Conservation (phyloP, 208 protist genomes). For the Porcisia deanei region DNA sequence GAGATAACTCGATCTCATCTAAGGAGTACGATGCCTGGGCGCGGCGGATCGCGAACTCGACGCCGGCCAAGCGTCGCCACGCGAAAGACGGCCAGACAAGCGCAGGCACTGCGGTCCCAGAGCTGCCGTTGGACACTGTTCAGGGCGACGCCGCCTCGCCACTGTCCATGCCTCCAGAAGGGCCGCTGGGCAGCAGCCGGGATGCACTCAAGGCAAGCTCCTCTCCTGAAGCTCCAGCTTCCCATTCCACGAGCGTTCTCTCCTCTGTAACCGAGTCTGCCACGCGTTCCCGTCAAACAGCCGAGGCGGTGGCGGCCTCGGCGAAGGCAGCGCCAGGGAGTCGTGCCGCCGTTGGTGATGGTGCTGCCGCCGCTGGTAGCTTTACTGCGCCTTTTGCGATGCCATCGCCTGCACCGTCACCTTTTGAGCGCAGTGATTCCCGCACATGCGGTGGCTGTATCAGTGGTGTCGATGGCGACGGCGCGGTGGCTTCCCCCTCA, state of each 20-base stretch:
- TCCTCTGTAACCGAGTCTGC: background rate
- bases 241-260: background rate
- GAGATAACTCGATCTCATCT: constrained; percentile 73
- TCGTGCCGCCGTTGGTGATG: background rate
- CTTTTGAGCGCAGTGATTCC: background rate
- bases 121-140: background rate
- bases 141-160: constrained; percentile 1
- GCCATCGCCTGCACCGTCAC: background rate
- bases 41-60: constrained; percentile 21
- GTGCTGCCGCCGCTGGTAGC: background rate
- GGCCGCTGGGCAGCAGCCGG: background rate
- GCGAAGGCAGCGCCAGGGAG: constrained; percentile 8
- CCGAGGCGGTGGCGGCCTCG: constrained; percentile 10
- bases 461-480: background rate
- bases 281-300: constrained; percentile 9
- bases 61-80: constrained; percentile 31
- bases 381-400: background rate
- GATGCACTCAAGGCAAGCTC: background rate
- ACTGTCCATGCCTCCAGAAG: background rate
- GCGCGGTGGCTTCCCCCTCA: background rate
- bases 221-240: background rate
- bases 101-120: background rate
- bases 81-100: background rate
- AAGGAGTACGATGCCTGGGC: constrained; percentile 80
- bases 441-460: background rate